Evolutionary conservation across 140 eudicot species (phyloP).

Genomic region (Stevia rebaudiana): DNA sequence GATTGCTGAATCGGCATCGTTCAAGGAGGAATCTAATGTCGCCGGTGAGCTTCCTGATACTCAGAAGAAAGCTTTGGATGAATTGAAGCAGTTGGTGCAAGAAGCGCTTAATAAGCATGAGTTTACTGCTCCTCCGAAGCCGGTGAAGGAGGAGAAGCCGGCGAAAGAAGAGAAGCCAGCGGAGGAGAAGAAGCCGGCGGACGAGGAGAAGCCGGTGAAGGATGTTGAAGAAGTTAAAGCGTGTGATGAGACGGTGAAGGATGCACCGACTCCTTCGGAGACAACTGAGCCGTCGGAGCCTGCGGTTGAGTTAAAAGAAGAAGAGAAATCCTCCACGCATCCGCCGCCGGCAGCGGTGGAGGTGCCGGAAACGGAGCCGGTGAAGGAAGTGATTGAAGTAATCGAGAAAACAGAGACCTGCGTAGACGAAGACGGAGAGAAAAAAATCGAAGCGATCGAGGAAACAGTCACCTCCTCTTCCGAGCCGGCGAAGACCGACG

Average conservation of each 20-base stretch:
- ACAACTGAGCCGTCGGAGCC: neutral
- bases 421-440: conserved; percentile 34
- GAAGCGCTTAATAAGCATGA: conserved; percentile 52
- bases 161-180: conserved; percentile 28
- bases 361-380: neutral
- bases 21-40: conserved; percentile 63
- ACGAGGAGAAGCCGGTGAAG: no score
- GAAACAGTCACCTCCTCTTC: no score
- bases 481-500: no score
- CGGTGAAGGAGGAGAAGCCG: conserved; percentile 17
- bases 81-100: conserved; percentile 44
- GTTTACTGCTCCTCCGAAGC: conserved; percentile 43
- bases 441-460: conserved; percentile 36
- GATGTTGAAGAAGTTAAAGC: no score
- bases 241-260: no score
- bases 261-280: no score
- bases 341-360: no score
- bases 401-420: conserved; percentile 12
- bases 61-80: conserved; percentile 55
- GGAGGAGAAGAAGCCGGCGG: no score
- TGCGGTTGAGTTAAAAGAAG: conserved; percentile 17
- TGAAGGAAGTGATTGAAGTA: conserved; percentile 30
- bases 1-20: conserved; percentile 41
- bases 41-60: conserved; percentile 60
- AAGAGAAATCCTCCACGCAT: no score